These are phyloP conservation scores for Hypocrella siamensis DNA, from an alignment of 2,329 filamentous ascomycete genomes.

Conservation along the genomic window DNA sequence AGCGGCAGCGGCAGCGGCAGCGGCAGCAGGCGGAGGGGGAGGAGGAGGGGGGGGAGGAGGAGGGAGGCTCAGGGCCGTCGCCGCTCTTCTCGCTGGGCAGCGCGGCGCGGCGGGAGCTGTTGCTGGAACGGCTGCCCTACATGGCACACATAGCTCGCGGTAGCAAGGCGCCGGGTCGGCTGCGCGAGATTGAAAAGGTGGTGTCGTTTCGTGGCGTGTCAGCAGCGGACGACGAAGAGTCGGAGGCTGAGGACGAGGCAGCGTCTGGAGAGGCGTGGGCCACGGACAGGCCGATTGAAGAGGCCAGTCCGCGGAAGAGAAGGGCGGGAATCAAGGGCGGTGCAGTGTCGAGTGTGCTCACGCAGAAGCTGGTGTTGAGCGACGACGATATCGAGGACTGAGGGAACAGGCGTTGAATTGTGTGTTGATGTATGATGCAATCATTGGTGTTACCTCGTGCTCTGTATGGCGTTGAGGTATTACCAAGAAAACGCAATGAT, in stretches of 20 bases:
- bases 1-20: conserved; percentile 4
- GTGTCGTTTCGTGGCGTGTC: conserved; percentile 48
- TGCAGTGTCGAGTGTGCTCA: conserved; percentile 26
- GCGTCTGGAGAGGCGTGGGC: conserved; percentile 37
- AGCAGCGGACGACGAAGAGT: conserved; percentile 26
- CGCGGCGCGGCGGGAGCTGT: conserved; percentile 54
- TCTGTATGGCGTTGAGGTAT: too few relatives aligned
- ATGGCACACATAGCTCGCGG: conserved; percentile 49
- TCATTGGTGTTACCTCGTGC: too few relatives aligned
- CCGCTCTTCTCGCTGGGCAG: conserved; percentile 44
- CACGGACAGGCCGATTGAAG: conserved; percentile 44
- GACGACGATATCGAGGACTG: conserved; percentile 75
- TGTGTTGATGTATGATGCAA: too few relatives aligned
- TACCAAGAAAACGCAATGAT: too few relatives aligned
- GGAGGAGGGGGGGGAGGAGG: conserved; percentile 5
- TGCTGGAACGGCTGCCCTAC: conserved; percentile 80
- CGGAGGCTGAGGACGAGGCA: conserved; percentile 27
- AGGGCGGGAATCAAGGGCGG: conserved; percentile 20
- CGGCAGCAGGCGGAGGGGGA: conserved; percentile 4
- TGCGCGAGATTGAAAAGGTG: conserved; percentile 50
- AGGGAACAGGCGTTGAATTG: too few relatives aligned
- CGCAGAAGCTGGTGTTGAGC: conserved; percentile 56
- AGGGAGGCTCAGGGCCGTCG: conserved; percentile 10
- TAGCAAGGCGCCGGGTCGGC: conserved; percentile 23
- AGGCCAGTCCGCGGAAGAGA: conserved; percentile 32